These are phyloP conservation scores for Euphrasia arctica DNA, from an alignment of 305 asterid species.

Conservation along the genomic window DNA sequence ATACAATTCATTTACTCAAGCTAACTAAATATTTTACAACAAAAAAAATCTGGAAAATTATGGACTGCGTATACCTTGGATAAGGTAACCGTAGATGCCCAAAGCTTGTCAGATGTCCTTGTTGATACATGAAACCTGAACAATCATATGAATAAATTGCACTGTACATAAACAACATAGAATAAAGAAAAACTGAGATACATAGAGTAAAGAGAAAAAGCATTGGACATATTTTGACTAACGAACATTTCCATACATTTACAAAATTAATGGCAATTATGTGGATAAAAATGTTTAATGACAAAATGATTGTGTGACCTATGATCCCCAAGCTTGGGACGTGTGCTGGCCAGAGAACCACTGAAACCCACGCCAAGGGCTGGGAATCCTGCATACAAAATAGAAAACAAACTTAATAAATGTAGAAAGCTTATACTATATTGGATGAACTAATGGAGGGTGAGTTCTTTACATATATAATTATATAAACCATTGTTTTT, in stretches of 20 bases:
- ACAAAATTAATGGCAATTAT: constrained; percentile 11
- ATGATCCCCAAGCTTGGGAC: constrained; percentile 84
- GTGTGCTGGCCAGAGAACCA: constrained; percentile 74
- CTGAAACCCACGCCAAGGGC: constrained; percentile 86
- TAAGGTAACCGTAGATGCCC: constrained; percentile 68
- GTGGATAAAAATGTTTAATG: constrained; percentile 14
- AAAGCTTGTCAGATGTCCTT: constrained; percentile 66
- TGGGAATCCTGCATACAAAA: constrained; percentile 48
- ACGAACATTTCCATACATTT: not conserved
- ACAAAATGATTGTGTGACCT: constrained; percentile 41
- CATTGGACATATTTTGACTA: not conserved
- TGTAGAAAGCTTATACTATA: too few relatives aligned
- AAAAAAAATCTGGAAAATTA: constrained; percentile 6
- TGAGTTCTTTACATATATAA: too few relatives aligned
- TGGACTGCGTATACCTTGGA: constrained; percentile 50
- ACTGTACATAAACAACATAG: not conserved
- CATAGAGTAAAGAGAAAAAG: constrained; percentile 10
- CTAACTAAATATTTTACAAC: constrained; percentile 15
- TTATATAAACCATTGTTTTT: too few relatives aligned
- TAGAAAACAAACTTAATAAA: constrained; percentile 10
- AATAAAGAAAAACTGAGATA: not conserved
- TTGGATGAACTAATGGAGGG: too few relatives aligned
- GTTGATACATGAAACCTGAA: constrained; percentile 82
- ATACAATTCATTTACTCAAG: constrained; percentile 24
- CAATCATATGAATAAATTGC: constrained; percentile 20